Evolutionary conservation across 192 early-diverging fungal genomes (phyloP).

Genomic region (Lobosporangium transversale): DNA sequence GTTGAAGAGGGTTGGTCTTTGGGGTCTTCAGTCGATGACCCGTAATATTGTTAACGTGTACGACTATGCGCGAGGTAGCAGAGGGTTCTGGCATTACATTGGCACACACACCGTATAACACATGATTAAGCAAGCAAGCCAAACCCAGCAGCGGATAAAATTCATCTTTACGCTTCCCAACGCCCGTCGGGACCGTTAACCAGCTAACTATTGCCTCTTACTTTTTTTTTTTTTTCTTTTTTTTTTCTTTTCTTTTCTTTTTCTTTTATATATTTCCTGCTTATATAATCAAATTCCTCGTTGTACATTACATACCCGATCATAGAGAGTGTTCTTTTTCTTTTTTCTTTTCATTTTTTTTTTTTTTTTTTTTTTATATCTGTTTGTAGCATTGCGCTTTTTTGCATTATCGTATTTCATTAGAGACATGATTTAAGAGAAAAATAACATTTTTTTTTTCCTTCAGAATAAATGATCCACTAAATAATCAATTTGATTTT

Average conservation of each 20-base stretch:
- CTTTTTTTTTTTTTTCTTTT: slow-evolving; percentile 3
- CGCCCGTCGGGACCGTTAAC: no score
- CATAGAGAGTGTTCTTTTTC: background rate
- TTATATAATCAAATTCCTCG: background rate
- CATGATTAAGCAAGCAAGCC: background rate
- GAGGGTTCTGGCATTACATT: slow-evolving; percentile 74
- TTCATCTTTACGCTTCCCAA: no score
- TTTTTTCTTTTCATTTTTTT: background rate
- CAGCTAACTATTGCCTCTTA: no score
- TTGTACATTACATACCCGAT: slow-evolving; percentile 2
- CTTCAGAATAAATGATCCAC: no score
- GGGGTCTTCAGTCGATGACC: slow-evolving; percentile 84
- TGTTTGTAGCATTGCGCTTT: background rate
- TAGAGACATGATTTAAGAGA: no score
- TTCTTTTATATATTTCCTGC: no score
- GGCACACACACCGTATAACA: slow-evolving; percentile 34
- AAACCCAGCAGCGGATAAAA: no score
- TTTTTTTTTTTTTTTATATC: background rate
- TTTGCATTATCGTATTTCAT: background rate
- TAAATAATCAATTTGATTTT: no score
- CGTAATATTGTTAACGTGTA: slow-evolving; percentile 74
- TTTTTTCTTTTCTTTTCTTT: background rate
- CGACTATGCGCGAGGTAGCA: slow-evolving; percentile 77
- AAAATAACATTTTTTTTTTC: no score
- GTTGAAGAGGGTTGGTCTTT: slow-evolving; percentile 89